Evolutionary conservation across 2,329 filamentous ascomycete genomes (phyloP).

Genomic region (Colletotrichum musicola): DNA sequence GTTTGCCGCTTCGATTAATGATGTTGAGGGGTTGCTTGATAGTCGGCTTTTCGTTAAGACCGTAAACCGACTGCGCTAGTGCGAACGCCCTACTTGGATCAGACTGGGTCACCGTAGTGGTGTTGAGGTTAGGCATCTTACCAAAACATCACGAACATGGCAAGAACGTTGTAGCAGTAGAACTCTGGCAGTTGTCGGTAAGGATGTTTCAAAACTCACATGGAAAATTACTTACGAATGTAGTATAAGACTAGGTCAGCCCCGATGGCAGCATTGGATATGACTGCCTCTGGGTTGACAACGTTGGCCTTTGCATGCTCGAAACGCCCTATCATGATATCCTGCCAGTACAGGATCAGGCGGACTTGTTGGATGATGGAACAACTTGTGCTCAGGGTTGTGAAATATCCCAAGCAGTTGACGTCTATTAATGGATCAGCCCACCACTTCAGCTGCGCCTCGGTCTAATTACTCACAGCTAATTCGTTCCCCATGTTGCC

Average conservation of each 20-base stretch:
- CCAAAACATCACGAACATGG: conserved; percentile 9
- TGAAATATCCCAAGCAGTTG: conserved; percentile 12
- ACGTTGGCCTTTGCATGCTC: conserved; percentile 2
- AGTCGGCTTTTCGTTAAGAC: conserved; percentile 2
- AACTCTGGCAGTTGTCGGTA: not conserved
- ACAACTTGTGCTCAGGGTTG: conserved; percentile 3
- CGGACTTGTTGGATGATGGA: conserved; percentile 6
- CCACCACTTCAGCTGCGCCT: rapidly evolving
- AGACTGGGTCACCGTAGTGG: rapidly evolving
- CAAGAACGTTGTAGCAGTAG: conserved; percentile 20
- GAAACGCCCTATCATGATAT: conserved; percentile 3
- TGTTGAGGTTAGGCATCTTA: not conserved
- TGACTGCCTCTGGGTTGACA: not conserved
- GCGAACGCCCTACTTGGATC: not conserved
- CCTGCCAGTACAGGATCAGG: not conserved
- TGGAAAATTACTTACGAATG: not conserved
- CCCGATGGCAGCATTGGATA: conserved; percentile 11
- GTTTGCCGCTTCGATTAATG: conserved; percentile 15
- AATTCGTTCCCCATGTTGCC: not conserved
- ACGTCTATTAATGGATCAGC: not conserved
- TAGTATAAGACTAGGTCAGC: conserved; percentile 16
- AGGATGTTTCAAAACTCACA: not conserved
- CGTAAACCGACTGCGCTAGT: conserved; percentile 28
- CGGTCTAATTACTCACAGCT: not conserved
- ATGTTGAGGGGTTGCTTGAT: conserved; percentile 17